Evolutionary conservation across 495 filamentous ascomycete species (phyloP).

Genomic region (Hyphodiscus hymeniophilus): DNA sequence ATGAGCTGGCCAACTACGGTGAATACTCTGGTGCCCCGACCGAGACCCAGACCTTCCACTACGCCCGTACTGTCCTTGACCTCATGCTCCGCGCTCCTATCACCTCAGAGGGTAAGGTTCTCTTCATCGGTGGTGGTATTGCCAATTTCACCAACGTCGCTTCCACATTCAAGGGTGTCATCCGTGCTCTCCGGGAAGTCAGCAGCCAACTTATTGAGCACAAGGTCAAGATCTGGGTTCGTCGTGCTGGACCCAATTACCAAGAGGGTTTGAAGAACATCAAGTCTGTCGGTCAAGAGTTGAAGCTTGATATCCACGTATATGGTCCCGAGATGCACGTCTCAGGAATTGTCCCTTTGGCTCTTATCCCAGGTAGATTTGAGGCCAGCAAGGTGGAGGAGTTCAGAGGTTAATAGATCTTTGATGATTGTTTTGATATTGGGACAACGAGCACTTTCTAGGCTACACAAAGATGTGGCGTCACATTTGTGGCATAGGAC

Average conservation of each 20-base stretch:
- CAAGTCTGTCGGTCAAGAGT: slow-evolving; percentile 88
- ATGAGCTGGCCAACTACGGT: slow-evolving; percentile 97
- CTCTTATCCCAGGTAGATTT: slow-evolving; percentile 47
- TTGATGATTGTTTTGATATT: slow-evolving; percentile 12
- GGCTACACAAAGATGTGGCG: slow-evolving; percentile 13
- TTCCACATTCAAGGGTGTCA: slow-evolving; percentile 99
- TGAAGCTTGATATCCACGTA: slow-evolving; percentile 90
- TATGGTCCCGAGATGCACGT: slow-evolving; percentile 95
- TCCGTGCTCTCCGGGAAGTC: slow-evolving; percentile 90
- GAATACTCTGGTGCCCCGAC: slow-evolving; percentile 99
- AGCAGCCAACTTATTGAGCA: slow-evolving; percentile 82
- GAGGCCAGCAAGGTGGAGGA: slow-evolving; percentile 44
- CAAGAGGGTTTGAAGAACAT: slow-evolving; percentile 99
- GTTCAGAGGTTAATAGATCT: slow-evolving; percentile 28
- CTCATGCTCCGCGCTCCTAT: slow-evolving; percentile 91
- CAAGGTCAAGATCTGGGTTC: slow-evolving; percentile 98
- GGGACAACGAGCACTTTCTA: slow-evolving; percentile 14
- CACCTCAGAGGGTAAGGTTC: slow-evolving; percentile 85
- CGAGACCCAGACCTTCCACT: slow-evolving; percentile 97
- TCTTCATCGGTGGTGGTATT: slow-evolving; percentile 99
- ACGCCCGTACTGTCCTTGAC: slow-evolving; percentile 92
- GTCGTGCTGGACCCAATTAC: slow-evolving; percentile 98
- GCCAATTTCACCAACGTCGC: slow-evolving; percentile 99
- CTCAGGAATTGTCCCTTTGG: slow-evolving; percentile 55
- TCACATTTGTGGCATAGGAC: slow-evolving; percentile 14